Evolutionary conservation across 1,284 basidiomycete species (phyloP).

Genomic region (Tetrapyrgos nigripes): DNA sequence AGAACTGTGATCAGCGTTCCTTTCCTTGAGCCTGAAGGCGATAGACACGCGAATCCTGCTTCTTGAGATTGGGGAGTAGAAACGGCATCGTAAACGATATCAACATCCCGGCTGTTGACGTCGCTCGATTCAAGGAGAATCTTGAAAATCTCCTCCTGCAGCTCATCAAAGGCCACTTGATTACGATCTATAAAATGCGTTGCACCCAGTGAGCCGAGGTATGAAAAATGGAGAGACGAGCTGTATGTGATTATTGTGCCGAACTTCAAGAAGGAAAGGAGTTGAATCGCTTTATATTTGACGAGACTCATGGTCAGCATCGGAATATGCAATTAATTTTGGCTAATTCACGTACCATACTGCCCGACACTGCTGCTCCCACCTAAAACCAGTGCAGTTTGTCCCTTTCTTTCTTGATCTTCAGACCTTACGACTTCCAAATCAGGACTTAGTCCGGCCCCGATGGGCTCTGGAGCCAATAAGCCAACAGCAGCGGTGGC

Average conservation of each 20-base stretch:
- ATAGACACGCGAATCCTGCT: conserved; percentile 1
- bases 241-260: conserved; percentile 45
- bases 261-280: conserved; percentile 46
- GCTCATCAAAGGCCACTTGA: neutral
- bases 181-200: conserved; percentile 1
- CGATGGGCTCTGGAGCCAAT: conserved; percentile 37
- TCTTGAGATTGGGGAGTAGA: neutral
- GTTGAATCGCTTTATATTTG: conserved; percentile 42
- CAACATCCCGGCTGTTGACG: neutral
- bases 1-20: conserved; percentile 18
- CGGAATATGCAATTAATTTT: neutral
- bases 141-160: neutral
- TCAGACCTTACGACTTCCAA: conserved; percentile 39
- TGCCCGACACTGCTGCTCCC: conserved; percentile 37
- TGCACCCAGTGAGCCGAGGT: conserved; percentile 2
- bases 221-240: conserved; percentile 38
- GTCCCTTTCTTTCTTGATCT: too few relatives aligned
- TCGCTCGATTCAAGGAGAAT: neutral
- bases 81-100: neutral
- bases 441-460: conserved; percentile 36
- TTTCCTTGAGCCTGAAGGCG: conserved; percentile 2
- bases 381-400: conserved; percentile 31
- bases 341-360: conserved; percentile 25
- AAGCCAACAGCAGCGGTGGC: conserved; percentile 45
- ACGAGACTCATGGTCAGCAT: neutral